Evolutionary conservation across 371 early-diverging fungal species (phyloP).

Genomic region (Mortierella sp.): DNA sequence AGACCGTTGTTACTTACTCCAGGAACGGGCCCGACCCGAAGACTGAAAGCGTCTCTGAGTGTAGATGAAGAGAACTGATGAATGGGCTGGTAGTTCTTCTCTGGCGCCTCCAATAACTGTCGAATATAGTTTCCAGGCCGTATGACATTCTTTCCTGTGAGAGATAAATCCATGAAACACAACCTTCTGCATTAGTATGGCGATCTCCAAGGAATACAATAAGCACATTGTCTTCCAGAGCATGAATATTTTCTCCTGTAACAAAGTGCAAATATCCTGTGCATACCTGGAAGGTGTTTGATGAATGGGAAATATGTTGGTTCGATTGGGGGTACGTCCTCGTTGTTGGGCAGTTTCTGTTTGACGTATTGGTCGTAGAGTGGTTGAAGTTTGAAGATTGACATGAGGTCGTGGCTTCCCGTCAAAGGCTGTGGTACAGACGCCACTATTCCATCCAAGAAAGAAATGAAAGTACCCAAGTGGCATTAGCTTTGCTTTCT

Average conservation of each 20-base stretch:
- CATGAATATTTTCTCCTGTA: not conserved
- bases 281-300: constrained; percentile 69
- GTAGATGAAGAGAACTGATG: constrained; percentile 50
- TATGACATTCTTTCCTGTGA: constrained; percentile 51
- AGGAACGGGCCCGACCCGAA: constrained; percentile 71
- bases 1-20: constrained; percentile 58
- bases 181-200: not conserved
- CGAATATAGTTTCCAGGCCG: constrained; percentile 54
- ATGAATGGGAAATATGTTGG: constrained; percentile 66
- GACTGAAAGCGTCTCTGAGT: constrained; percentile 64
- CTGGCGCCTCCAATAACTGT: constrained; percentile 45
- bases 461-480: not conserved
- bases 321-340: constrained; percentile 59
- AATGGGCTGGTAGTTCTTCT: constrained; percentile 51
- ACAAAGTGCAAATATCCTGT: not conserved
- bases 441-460: constrained; percentile 30
- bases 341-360: constrained; percentile 60
- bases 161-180: not conserved
- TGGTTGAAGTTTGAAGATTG: constrained; percentile 68
- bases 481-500: not conserved
- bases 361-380: constrained; percentile 70
- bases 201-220: not conserved
- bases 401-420: constrained; percentile 70
- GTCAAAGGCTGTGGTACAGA: constrained; percentile 58
- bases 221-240: not conserved